Evolutionary conservation across 2,329 filamentous ascomycete species (phyloP), one percentile per base, ranked within the genome.

Genomic region (Fusarium beomiforme): DNA sequence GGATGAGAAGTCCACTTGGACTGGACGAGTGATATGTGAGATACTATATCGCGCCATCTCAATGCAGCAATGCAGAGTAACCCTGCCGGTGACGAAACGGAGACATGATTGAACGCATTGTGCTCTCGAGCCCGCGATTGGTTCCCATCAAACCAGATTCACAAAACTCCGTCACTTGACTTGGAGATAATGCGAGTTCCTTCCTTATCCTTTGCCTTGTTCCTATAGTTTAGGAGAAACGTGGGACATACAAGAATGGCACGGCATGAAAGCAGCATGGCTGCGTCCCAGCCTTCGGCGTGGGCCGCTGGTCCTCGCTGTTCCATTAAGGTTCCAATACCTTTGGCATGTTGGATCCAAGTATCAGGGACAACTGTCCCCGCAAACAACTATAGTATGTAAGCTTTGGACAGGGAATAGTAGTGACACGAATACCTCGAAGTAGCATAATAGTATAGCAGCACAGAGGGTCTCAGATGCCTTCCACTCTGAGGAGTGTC

Each of bases 391-490:
- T 83, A 49, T 34, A 21, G 41, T 37, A 12, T 13, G 68, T 74
- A 47, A 75, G 70, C 54, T 57, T 49, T 59, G 47, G 63, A 46
- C 29, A 49, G 31, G 26, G 47, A 21, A 23, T 33, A 31, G 16
- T 21, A 29, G 24, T 9, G 43, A 44, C 19, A 53, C 26, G 34
- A 67, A 50, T 75, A 83, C 80, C 78, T 83, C 82, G 36, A 79
- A 83, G 19, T 82, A 72, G 57, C 81, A 81, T 42, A 83, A 70
- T 41, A 84, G 68, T 70, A 83, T 82, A 46, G 81, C 78, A 4
- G 84, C 75, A 56, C 80, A 83, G 29, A 83, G 71, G n/a, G 82
- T 84, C 72, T 83, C 82, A 3, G 80, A 75, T 17, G 79, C 73
- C 64, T 75, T 80, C 82, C 82, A 84, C 64, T 80, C 78, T 19